phyloP scores from a whole-genome alignment of 1,139 yeast genomes.

The Citeromyces hawaiiensis region DNA sequence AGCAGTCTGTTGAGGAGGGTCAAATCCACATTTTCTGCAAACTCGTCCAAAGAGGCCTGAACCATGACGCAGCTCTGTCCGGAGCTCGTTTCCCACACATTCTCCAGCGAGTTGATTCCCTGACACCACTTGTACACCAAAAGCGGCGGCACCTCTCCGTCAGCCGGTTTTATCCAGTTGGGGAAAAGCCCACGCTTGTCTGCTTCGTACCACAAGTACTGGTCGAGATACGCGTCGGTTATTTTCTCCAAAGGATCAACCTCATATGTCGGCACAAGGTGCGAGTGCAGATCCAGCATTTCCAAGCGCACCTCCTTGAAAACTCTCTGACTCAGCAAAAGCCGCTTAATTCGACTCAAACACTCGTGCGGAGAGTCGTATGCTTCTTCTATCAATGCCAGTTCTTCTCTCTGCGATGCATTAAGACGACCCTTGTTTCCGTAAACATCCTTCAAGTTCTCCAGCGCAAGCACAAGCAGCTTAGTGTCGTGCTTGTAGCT shows the following conservation, averaged over 20 bases:
- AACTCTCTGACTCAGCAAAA: slow-evolving; percentile 75
- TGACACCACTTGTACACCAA: slow-evolving; percentile 92
- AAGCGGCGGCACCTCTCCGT: slow-evolving; percentile 85
- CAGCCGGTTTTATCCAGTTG: slow-evolving; percentile 92
- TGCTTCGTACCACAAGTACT: slow-evolving; percentile 92
- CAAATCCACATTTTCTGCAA: slow-evolving; percentile 80
- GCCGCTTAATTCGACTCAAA: slow-evolving; percentile 70
- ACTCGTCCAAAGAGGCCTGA: slow-evolving; percentile 55
- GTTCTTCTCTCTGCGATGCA: slow-evolving; percentile 80
- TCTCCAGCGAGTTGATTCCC: slow-evolving; percentile 70
- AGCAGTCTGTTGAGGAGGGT: slow-evolving; percentile 74
- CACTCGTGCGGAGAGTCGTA: slow-evolving; percentile 96
- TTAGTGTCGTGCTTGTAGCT: slow-evolving; percentile 92
- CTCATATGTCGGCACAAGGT: slow-evolving; percentile 73
- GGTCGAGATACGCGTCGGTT: slow-evolving; percentile 93
- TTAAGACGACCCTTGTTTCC: slow-evolving; percentile 77
- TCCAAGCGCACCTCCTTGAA: slow-evolving; percentile 83
- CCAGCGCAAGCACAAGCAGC: slow-evolving; percentile 76
- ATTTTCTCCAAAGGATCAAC: slow-evolving; percentile 90
- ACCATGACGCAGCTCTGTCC: slow-evolving; percentile 82
- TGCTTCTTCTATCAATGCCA: slow-evolving; percentile 90
- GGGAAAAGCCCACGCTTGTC: slow-evolving; percentile 84
- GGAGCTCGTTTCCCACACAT: slow-evolving; percentile 64
- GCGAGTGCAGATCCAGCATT: slow-evolving; percentile 86
- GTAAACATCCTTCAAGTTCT: slow-evolving; percentile 72